Percentiles rank a stretch among this genome's conserved stretches.
phyloP scores from a whole-genome alignment of 306 rosid genomes.

The Lupinus albus region DNA sequence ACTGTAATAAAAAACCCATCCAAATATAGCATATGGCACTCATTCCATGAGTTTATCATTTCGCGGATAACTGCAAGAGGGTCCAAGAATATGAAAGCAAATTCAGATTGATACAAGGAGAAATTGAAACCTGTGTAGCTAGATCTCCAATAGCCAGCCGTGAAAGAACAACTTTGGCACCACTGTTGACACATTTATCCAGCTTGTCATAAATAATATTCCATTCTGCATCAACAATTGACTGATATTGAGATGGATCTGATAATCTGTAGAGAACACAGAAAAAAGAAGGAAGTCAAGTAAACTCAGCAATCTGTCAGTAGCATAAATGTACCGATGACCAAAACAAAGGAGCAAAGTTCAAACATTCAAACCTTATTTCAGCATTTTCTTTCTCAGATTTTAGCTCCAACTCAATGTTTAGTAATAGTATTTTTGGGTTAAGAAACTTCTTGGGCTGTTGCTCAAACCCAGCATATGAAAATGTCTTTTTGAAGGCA shows the following conservation, averaged over 20 bases:
- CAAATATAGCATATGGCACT: neutral
- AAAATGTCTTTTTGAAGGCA: slow-evolving; percentile 97
- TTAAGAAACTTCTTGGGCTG: slow-evolving; percentile 89
- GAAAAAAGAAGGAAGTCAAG: slow-evolving; percentile 15
- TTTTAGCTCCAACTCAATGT: slow-evolving; percentile 93
- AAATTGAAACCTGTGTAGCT: slow-evolving; percentile 75
- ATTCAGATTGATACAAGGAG: neutral
- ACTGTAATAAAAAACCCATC: no score
- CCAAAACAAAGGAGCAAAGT: slow-evolving; percentile 6
- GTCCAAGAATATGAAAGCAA: slow-evolving; percentile 21
- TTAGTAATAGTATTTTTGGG: slow-evolving; percentile 79
- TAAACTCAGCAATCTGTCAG: slow-evolving; percentile 22
- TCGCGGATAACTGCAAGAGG: neutral
- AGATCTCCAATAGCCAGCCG: slow-evolving; percentile 97
- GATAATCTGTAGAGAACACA: slow-evolving; percentile 62
- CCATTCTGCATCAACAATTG: slow-evolving; percentile 99
- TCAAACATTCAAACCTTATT: slow-evolving; percentile 63
- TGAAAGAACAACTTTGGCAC: slow-evolving; percentile 96
- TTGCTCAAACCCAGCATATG: slow-evolving; percentile 99
- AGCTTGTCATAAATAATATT: slow-evolving; percentile 95
- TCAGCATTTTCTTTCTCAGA: slow-evolving; percentile 99
- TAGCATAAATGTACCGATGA: neutral
- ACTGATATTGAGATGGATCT: slow-evolving; percentile 94
- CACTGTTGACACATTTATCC: slow-evolving; percentile 92
- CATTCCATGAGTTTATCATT: slow-evolving; percentile 11